These are phyloP conservation scores for Paraglomus brasilianum DNA, from an alignment of 192 early-diverging fungal genomes.

Conservation along the genomic window DNA sequence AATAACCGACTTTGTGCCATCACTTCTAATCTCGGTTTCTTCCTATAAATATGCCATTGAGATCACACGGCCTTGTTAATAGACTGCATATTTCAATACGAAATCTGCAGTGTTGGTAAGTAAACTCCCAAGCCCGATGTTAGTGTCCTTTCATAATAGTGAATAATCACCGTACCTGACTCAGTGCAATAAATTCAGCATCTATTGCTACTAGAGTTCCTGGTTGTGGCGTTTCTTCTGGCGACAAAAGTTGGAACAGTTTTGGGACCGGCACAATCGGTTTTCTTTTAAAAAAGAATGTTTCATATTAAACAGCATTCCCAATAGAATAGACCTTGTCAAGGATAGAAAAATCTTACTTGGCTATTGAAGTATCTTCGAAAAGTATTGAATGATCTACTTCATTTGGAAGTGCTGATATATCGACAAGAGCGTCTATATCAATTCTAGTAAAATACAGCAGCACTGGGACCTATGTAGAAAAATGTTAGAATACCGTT, in stretches of 20 bases:
- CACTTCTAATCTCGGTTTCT: constrained; percentile 86
- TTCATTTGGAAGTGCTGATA: constrained; percentile 40
- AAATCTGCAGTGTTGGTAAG: not conserved
- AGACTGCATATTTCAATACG: no score
- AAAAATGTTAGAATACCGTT: not conserved
- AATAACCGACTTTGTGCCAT: constrained; percentile 83
- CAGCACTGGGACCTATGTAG: constrained; percentile 59
- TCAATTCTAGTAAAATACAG: constrained; percentile 68
- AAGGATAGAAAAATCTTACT: constrained; percentile 37
- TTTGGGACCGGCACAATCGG: constrained; percentile 45
- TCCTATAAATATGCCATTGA: constrained; percentile 44
- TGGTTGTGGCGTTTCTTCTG: constrained; percentile 62
- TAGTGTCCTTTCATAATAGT: no score
- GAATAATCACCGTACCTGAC: constrained; percentile 39
- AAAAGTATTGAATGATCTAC: constrained; percentile 56
- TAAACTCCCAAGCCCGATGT: not conserved
- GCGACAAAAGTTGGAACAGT: constrained; percentile 51
- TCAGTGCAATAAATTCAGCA: constrained; percentile 92
- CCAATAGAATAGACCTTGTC: constrained; percentile 12
- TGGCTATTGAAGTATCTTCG: constrained; percentile 57
- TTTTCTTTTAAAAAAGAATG: constrained; percentile 29
- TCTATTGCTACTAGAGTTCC: constrained; percentile 83
- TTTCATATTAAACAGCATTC: not conserved
- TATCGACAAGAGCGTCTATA: constrained; percentile 48
- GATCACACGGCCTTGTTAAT: not conserved